Conservation (phyloP, 139 green algal genomes). For the Ettlia oleoabundans region DNA sequence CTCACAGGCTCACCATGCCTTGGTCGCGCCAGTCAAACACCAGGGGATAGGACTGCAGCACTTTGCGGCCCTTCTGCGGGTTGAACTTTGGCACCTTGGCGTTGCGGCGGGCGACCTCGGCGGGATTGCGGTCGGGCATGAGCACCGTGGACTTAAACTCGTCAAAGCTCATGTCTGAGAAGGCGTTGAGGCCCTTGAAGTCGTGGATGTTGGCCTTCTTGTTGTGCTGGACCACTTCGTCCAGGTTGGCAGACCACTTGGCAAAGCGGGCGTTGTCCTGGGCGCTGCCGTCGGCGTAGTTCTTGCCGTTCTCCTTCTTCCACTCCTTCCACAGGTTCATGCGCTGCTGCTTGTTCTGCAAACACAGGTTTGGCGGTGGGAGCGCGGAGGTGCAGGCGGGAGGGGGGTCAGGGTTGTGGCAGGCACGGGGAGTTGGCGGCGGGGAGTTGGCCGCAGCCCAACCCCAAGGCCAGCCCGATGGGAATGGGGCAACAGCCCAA, state of each 20-base stretch:
- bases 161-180: neutral
- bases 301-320: neutral
- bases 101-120: neutral
- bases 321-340: neutral
- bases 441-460: too few relatives aligned
- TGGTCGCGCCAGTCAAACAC: neutral
- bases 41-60: neutral
- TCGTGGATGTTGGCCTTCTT: neutral
- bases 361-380: neutral
- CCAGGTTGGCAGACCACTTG: neutral
- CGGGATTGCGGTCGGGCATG: neutral
- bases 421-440: neutral
- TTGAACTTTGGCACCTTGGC: neutral
- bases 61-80: neutral
- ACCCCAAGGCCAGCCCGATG: too few relatives aligned
- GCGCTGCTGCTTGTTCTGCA: neutral
- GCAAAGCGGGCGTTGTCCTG: neutral
- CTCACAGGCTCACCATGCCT: too few relatives aligned
- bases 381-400: neutral
- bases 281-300: neutral
- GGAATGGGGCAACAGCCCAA: too few relatives aligned
- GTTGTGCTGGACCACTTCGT: neutral
- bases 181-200: neutral
- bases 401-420: neutral
- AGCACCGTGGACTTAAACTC: neutral